These are phyloP conservation scores for Pythium vanterpoolii DNA, from an alignment of 352 stramenopile species.

Conservation along the genomic window DNA sequence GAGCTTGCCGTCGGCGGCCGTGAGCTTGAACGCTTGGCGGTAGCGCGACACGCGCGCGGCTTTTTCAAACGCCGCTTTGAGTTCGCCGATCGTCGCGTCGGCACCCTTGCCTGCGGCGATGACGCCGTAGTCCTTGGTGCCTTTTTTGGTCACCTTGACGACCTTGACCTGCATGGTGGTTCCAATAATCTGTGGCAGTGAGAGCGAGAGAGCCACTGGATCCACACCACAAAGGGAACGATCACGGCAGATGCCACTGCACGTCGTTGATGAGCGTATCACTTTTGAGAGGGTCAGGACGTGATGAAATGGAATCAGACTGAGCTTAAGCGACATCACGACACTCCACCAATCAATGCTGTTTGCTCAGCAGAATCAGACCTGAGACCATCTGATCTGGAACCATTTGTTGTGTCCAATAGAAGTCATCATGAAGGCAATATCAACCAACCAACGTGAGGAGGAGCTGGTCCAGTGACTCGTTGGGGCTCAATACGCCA, in stretches of 20 bases:
- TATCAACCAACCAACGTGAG: background rate
- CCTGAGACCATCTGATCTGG: background rate
- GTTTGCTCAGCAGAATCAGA: background rate
- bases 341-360: background rate
- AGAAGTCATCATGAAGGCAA: background rate
- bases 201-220: background rate
- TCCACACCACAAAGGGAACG: background rate
- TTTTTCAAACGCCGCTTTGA: slow-evolving; percentile 63
- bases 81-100: slow-evolving; percentile 36
- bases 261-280: slow-evolving; percentile 8
- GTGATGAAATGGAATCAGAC: slow-evolving; percentile 14
- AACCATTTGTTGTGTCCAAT: background rate
- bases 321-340: background rate
- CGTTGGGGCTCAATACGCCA: no score
- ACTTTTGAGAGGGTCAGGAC: slow-evolving; percentile 1
- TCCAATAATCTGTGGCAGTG: background rate
- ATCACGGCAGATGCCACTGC: no score
- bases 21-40: slow-evolving; percentile 65
- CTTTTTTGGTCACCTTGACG: slow-evolving; percentile 49
- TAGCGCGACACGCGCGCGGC: slow-evolving; percentile 43
- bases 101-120: slow-evolving; percentile 31
- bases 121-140: slow-evolving; percentile 48
- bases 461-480: no score
- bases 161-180: slow-evolving; percentile 62
- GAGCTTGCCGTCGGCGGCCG: slow-evolving; percentile 27